Evolutionary conservation across 345 rosid species (phyloP).

Genomic region (Rhodamnia argentea): DNA sequence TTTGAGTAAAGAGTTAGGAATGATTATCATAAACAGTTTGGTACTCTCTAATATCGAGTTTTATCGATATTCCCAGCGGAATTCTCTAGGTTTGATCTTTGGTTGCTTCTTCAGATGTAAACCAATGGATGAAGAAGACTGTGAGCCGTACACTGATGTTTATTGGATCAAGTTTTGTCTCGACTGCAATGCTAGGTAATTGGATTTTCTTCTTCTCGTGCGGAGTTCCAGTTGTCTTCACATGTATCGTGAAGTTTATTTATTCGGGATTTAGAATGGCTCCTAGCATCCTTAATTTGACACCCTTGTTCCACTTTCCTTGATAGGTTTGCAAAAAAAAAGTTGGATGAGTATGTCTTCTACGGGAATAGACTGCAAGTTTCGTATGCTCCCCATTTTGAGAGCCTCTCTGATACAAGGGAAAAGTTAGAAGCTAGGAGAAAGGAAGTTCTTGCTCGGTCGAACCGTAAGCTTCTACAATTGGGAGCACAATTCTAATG

Average conservation of each 20-base stretch:
- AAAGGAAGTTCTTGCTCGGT: conserved; percentile 58
- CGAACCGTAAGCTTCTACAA: conserved; percentile 36
- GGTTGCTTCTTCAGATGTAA: conserved; percentile 37
- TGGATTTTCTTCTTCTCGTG: background rate
- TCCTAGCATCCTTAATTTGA: background rate
- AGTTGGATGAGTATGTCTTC: conserved; percentile 71
- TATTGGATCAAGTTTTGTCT: conserved; percentile 71
- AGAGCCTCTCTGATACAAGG: conserved; percentile 56
- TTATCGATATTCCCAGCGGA: background rate
- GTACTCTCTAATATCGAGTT: background rate
- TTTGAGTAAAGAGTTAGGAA: background rate
- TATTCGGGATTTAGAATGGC: background rate
- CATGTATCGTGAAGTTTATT: background rate
- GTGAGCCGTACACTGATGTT: conserved; percentile 69
- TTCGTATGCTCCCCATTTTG: conserved; percentile 74
- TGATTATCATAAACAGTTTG: background rate
- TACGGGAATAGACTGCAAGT: conserved; percentile 65
- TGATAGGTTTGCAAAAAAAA: conserved; percentile 77
- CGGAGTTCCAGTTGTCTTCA: background rate
- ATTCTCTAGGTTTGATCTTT: background rate
- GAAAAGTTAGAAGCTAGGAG: conserved; percentile 76
- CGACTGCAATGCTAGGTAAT: conserved; percentile 64
- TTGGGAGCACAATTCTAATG: background rate
- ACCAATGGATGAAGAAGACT: conserved; percentile 93
- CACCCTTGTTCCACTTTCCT: background rate